These are phyloP conservation scores for Brassica carinata DNA, from an alignment of 345 rosid genomes.

Conservation along the genomic window DNA sequence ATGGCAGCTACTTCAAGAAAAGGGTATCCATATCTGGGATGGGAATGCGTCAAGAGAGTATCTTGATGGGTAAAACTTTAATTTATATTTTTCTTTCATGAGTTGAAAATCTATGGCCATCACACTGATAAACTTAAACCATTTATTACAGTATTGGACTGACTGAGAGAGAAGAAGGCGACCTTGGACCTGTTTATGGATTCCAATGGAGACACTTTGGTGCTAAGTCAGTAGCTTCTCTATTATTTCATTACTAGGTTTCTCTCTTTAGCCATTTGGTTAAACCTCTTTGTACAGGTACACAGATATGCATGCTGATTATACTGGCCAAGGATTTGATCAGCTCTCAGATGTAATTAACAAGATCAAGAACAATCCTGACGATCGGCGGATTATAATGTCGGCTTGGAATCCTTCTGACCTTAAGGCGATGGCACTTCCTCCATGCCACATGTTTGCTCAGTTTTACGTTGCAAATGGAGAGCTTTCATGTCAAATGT, in stretches of 20 bases:
- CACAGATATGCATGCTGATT: slow-evolving; percentile 89
- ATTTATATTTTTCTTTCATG: neutral
- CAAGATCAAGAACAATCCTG: slow-evolving; percentile 84
- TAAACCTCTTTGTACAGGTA: slow-evolving; percentile 50
- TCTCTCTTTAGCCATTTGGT: neutral
- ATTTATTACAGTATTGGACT: slow-evolving; percentile 64
- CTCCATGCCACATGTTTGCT: slow-evolving; percentile 98
- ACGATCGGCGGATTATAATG: slow-evolving; percentile 79
- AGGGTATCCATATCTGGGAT: slow-evolving; percentile 91
- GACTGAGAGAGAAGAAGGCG: slow-evolving; percentile 81
- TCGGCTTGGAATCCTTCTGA: slow-evolving; percentile 99
- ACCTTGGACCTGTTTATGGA: slow-evolving; percentile 94
- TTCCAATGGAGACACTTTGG: slow-evolving; percentile 99
- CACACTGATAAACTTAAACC: neutral
- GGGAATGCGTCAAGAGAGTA: slow-evolving; percentile 95
- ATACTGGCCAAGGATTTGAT: slow-evolving; percentile 90
- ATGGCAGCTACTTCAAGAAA: slow-evolving; percentile 83
- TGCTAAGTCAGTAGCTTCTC: slow-evolving; percentile 59
- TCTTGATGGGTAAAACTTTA: slow-evolving; percentile 62
- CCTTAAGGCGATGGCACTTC: slow-evolving; percentile 88
- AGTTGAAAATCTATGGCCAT: neutral
- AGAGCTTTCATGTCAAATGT: slow-evolving; percentile 93
- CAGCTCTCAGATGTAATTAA: slow-evolving; percentile 78
- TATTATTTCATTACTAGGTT: neutral
- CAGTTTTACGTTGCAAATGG: slow-evolving; percentile 88